Evolutionary conservation across 2,329 filamentous ascomycete species (phyloP), one percentile per base, ranked within the genome.

Genomic region (Phaeosphaeriaceae sp.): DNA sequence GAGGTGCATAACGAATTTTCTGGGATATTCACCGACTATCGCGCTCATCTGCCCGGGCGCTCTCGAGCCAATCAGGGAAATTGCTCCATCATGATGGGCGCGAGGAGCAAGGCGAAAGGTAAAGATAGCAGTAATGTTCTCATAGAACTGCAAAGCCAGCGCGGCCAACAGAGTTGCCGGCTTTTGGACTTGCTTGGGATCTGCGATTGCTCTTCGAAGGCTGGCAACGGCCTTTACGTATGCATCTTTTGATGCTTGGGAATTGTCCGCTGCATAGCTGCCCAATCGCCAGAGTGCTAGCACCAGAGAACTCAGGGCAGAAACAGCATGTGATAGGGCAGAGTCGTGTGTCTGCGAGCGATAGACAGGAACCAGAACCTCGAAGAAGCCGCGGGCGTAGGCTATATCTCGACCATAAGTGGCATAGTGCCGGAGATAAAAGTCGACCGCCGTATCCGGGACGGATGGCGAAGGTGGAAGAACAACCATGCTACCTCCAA

Each of bases 361-460:
- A 44, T 57, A 57, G 49, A 57, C 41, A 48, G 54, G 54, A n/a
- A 52, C 19, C 19, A 57, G 33, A 7, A 57, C 25, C 45, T 57
- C 54, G 25, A 53, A 57, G 54, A 57, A 57, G 41, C 54, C 54
- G 13, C 49, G 17, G 27, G 48, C 33, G 19, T 41, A 48, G 45
- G 27, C 49, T 3, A 53, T 41, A 33, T 49, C 33, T 10, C 54
- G 54, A 40, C 54, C 54, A 20, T 45, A 40, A 19, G 22, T 42
- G 22, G 48, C 49, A 53, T 41, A 36, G 31, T 36, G 31, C 27
- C 33, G 13, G 17, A 54, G 46, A 31, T 27, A 48, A 25, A 54
- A 54, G 27, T 45, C 21, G 9, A 54, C 31, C n/a, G 51, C 51
- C 7, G 46, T 49, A 7, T 49, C 53, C 13, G 31, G 7, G 6